Conservation (phyloP, 148 eudicot genomes). For the Beta vulgaris region DNA sequence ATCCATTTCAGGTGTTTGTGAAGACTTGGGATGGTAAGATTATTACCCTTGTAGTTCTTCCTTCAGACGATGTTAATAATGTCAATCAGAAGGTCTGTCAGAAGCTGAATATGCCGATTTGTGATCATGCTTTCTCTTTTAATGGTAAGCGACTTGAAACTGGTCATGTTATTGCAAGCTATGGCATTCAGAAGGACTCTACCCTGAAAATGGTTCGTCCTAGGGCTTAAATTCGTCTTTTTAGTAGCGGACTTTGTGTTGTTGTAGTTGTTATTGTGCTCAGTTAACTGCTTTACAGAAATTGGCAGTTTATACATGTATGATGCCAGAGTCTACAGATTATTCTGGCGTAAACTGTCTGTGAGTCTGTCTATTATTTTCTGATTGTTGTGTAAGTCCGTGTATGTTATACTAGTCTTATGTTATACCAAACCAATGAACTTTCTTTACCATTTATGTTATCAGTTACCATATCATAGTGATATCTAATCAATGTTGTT, state of each 20-base stretch:
- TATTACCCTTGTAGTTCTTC: conserved; percentile 4
- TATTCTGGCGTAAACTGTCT: neutral
- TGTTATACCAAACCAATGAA: neutral
- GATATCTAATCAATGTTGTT: neutral
- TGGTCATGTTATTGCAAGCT: conserved; percentile 13
- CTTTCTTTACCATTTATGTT: neutral
- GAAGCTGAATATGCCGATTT: neutral
- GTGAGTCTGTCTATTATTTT: neutral
- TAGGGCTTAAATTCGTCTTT: neutral
- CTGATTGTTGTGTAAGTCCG: neutral
- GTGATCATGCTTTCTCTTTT: conserved; percentile 8
- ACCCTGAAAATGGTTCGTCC: conserved; percentile 11
- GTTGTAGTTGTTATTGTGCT: neutral
- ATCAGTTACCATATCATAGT: too few species aligned
- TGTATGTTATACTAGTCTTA: neutral
- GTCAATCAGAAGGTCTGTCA: conserved; percentile 25
- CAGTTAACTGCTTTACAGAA: neutral
- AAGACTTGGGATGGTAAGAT: conserved; percentile 5
- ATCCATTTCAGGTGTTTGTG: conserved; percentile 25
- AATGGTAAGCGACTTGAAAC: conserved; percentile 10
- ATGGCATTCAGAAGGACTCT: conserved; percentile 22
- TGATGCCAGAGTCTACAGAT: neutral
- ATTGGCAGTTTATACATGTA: neutral
- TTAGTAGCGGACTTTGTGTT: neutral
- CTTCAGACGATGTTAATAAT: conserved; percentile 13